Conservation (phyloP, 1,284 basidiomycete species). For the Calocybe gambosa region DNA sequence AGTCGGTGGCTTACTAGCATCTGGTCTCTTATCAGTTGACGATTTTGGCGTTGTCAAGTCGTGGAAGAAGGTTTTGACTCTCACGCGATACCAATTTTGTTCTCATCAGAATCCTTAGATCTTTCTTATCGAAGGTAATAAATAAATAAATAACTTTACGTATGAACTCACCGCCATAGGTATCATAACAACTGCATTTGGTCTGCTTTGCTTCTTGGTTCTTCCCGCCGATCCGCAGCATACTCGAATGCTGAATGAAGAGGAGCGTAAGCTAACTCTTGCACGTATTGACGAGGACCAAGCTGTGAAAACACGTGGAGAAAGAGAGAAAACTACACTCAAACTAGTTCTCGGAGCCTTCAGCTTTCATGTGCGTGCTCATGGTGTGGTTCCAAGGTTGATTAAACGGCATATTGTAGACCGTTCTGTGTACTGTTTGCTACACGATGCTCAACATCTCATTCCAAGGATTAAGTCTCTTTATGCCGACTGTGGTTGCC, state of each 20-base stretch:
- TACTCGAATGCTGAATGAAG: constrained; percentile 25
- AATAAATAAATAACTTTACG: neutral
- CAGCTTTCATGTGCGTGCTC: constrained; percentile 26
- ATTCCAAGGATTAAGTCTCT: constrained; percentile 32
- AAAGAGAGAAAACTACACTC: constrained; percentile 25
- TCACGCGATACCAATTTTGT: no score
- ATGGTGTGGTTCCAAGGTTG: neutral
- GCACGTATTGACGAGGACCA: constrained; percentile 29
- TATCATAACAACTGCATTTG: constrained; percentile 19
- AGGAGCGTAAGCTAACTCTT: constrained; percentile 27
- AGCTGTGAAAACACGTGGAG: constrained; percentile 21
- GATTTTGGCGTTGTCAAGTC: constrained; percentile 16
- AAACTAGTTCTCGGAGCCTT: constrained; percentile 25
- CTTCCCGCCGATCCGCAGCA: constrained; percentile 18
- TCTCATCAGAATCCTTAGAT: constrained; percentile 10
- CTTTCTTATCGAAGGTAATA: constrained; percentile 19
- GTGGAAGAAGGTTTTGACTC: constrained; percentile 16
- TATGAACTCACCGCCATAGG: constrained; percentile 5
- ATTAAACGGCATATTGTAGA: constrained; percentile 14
- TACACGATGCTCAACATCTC: constrained; percentile 29
- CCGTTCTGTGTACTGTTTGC: constrained; percentile 20
- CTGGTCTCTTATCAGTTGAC: constrained; percentile 15
- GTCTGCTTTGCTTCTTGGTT: constrained; percentile 16
- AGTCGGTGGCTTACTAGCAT: constrained; percentile 19
- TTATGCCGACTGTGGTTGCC: constrained; percentile 32